Evolutionary conservation across 1,139 yeast species (phyloP).

Genomic region (Pichia sp.): DNA sequence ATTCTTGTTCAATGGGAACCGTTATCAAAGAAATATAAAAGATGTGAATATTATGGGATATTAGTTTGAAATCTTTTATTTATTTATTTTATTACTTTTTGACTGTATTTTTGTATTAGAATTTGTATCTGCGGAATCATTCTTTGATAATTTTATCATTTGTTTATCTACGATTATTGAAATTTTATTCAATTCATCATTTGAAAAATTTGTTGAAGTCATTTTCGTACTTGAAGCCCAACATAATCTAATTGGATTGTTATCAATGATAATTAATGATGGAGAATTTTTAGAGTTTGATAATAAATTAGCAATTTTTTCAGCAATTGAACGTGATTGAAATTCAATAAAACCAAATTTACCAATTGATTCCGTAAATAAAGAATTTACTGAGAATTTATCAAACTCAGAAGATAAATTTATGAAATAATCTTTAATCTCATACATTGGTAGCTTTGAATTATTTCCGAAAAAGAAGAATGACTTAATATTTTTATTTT

Average conservation of each 20-base stretch:
- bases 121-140: slow-evolving; percentile 13
- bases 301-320: slow-evolving; percentile 37
- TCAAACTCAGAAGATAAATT: slow-evolving; percentile 31
- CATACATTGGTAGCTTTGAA: slow-evolving; percentile 59
- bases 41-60: slow-evolving; percentile 74
- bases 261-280: slow-evolving; percentile 36
- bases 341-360: slow-evolving; percentile 62
- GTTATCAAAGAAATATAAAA: slow-evolving; percentile 44
- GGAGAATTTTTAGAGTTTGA: slow-evolving; percentile 25
- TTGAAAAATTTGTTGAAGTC: slow-evolving; percentile 38
- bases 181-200: slow-evolving; percentile 32
- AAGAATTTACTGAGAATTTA: slow-evolving; percentile 29
- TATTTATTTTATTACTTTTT: slow-evolving; percentile 1
- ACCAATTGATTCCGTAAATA: slow-evolving; percentile 54
- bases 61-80: slow-evolving; percentile 39
- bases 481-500: slow-evolving; percentile 39
- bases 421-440: slow-evolving; percentile 44
- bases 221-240: slow-evolving; percentile 61
- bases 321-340: slow-evolving; percentile 45
- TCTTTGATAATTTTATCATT: slow-evolving; percentile 47
- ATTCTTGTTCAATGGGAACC: slow-evolving; percentile 90
- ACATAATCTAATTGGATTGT: slow-evolving; percentile 50
- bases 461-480: slow-evolving; percentile 71
- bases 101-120: not conserved
- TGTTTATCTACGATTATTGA: slow-evolving; percentile 52